These are phyloP conservation scores for Hirsutella thompsonii DNA, from an alignment of 2,329 filamentous ascomycete species.

Conservation along the genomic window DNA sequence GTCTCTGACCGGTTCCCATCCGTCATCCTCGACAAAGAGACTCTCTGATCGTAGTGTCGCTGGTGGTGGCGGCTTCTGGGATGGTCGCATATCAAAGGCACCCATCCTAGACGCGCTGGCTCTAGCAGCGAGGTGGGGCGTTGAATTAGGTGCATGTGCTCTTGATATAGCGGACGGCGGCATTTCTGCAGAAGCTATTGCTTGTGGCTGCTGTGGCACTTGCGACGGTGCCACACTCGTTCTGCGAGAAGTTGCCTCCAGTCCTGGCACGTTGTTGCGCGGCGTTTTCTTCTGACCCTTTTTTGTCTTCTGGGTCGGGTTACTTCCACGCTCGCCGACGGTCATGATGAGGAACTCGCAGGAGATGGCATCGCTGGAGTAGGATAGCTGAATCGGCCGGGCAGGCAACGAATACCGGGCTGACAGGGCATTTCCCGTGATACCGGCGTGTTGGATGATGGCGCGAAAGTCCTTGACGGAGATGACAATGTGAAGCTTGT, in stretches of 20 bases:
- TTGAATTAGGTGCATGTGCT: slow-evolving; percentile 15
- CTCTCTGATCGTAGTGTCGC: slow-evolving; percentile 51
- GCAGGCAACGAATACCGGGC: slow-evolving; percentile 60
- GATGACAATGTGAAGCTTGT: slow-evolving; percentile 66
- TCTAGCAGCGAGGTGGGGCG: slow-evolving; percentile 20
- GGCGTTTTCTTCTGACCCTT: slow-evolving; percentile 28
- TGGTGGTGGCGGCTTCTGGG: slow-evolving; percentile 39
- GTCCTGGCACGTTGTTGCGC: slow-evolving; percentile 21
- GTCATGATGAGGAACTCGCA: slow-evolving; percentile 79
- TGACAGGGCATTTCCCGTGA: slow-evolving; percentile 50
- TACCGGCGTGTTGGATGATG: slow-evolving; percentile 63
- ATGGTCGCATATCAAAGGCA: slow-evolving; percentile 35
- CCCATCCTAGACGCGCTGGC: slow-evolving; percentile 21
- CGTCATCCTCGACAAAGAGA: slow-evolving; percentile 64
- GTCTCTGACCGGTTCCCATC: slow-evolving; percentile 57
- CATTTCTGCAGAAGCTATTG: slow-evolving; percentile 8
- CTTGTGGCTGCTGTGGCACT: slow-evolving; percentile 9
- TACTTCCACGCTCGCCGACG: slow-evolving; percentile 49
- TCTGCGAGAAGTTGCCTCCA: slow-evolving; percentile 35
- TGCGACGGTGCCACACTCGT: slow-evolving; percentile 26
- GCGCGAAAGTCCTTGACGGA: slow-evolving; percentile 75
- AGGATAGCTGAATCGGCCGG: slow-evolving; percentile 60
- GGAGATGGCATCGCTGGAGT: slow-evolving; percentile 52
- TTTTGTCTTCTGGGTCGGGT: slow-evolving; percentile 33
- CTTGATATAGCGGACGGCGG: slow-evolving; percentile 11